Evolutionary conservation across 768 basidiomycete genomes (phyloP), one percentile per base, ranked within the genome.

Genomic region (Harrya chromipes): DNA sequence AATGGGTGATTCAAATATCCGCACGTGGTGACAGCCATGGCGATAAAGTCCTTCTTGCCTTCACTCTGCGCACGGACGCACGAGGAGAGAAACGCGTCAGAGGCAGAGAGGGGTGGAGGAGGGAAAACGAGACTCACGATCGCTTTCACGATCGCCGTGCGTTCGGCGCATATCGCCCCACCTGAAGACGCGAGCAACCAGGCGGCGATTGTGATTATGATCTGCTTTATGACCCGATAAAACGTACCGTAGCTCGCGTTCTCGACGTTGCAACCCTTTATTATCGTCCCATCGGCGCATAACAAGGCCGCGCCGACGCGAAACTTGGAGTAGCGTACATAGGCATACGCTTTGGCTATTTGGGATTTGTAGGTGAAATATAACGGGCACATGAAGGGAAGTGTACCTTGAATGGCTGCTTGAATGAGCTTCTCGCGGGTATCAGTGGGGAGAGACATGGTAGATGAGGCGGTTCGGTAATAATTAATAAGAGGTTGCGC

Each of bases 61-160:
- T 92, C 88, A 68, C 90, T 94, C 93, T 94, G 55, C 17, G 16
- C 38, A n/a, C 41, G 27, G 13, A 43, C 3, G 3, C 26, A 40
- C 8, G 40, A 11, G 11, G 7, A 37, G 13, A 21, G 41, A 31
- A 10, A 24, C 3, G 13, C 11, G n/a, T 31, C 19, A 37, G 11
- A 34, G n/a, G 29, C 0, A 20, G 14, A 6, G 2, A 3, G 23
- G 23, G 5, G 17, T 19, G 2, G 29, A 38, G 42, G 16, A 35
- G 9, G 20, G 10, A 4, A 37, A 34, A 10, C 3, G 24, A 21
- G 31, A 46, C 90, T 68, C 54, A 94, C 94, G 19, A 87, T 83
- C 23, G 92, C 94, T 67, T 97, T 97, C n/a, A 93, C 87, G 46
- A 99, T 74, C 0, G 94, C 94, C 0, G 95, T 97, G 26, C 94